Conservation (phyloP, 73 alveolate genomes). For the Paraurostyla sp. region DNA sequence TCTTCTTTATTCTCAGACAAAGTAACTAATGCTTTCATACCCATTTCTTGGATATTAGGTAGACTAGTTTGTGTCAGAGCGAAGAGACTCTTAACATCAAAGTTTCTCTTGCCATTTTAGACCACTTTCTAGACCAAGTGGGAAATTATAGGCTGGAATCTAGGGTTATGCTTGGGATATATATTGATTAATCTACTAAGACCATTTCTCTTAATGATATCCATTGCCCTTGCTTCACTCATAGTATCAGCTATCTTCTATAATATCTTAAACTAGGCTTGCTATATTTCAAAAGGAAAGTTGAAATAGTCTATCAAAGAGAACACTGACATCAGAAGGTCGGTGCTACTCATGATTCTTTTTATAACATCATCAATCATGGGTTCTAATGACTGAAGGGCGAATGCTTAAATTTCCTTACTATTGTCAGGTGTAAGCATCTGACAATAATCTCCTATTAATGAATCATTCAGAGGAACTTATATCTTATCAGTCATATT, state of each 20-base stretch:
- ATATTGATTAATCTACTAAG: slow-evolving; percentile 80
- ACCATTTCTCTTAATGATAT: slow-evolving; percentile 74
- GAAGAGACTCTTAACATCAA: slow-evolving; percentile 83
- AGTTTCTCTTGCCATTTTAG: slow-evolving; percentile 68
- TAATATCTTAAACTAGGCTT: slow-evolving; percentile 72
- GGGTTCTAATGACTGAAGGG: slow-evolving; percentile 80
- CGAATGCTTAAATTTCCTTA: slow-evolving; percentile 85
- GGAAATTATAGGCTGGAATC: slow-evolving; percentile 69
- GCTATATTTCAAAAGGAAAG: slow-evolving; percentile 74
- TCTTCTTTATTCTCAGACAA: slow-evolving; percentile 80
- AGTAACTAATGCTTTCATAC: slow-evolving; percentile 77
- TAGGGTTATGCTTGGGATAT: slow-evolving; percentile 72
- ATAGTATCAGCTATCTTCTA: slow-evolving; percentile 74
- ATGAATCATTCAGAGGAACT: slow-evolving; percentile 60
- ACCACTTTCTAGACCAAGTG: slow-evolving; percentile 71
- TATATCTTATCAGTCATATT: slow-evolving; percentile 27
- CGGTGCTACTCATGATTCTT: slow-evolving; percentile 79
- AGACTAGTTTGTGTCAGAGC: slow-evolving; percentile 75
- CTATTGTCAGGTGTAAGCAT: slow-evolving; percentile 81
- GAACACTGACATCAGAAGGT: slow-evolving; percentile 70
- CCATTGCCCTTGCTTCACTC: slow-evolving; percentile 84
- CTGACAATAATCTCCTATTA: slow-evolving; percentile 80
- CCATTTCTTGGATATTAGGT: slow-evolving; percentile 77
- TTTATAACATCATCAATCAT: slow-evolving; percentile 79
- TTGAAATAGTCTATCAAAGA: slow-evolving; percentile 75